Base-by-base conservation (phyloP, 2,329 filamentous ascomycete genomes). In the Trichoderma sp. region DNA sequence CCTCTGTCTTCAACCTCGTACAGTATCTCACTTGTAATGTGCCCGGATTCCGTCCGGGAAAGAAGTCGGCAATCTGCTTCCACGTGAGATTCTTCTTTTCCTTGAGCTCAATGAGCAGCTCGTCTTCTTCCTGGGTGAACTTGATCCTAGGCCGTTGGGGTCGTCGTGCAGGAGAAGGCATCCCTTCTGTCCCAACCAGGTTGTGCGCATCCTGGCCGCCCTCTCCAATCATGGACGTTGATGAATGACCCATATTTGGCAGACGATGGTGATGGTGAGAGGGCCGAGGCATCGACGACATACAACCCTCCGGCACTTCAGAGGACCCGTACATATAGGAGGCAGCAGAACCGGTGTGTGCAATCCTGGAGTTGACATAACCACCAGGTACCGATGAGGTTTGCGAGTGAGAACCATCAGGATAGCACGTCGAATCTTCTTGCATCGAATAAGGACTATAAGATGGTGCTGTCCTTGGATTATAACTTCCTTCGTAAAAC, bases 51-150 rank as follows among this genome's bases (percentile, higher is more conserved):
- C 93, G 84, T 1, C 93, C 93, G 0, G 93, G 93, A 71, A 97
- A 97, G 78, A 97, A 97, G 74, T 97, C 93, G 64, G 93, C 92
- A 73, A 97, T 97, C 81, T 97, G 93, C 79, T 96, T 97, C 93
- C 93, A 97, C 5, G 93, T 96, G 74, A 97, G 82, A 74, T 92
- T 93, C 77, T 95, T 96, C 73, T 95, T 93, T 78, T 97, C 93
- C 77, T 97, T 97, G 68, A 97, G 81, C 74, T 96, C 91, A 64
- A 97, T 89, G 62, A 97, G 82, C 55, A 96, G 80, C 70, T 91
- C 88, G 76, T 97, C 93, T 74, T 97, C 93, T 76, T 96, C 93
- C 10, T 91, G 88, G 0, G 93, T 97, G 74, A 97, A 97, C 78
- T 97, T 97, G 71, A 96, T 83, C 79, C 97, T 97, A 7, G 93